Base-by-base conservation (phyloP, 352 stramenopile species). In the Phytopythium montanum region DNA sequence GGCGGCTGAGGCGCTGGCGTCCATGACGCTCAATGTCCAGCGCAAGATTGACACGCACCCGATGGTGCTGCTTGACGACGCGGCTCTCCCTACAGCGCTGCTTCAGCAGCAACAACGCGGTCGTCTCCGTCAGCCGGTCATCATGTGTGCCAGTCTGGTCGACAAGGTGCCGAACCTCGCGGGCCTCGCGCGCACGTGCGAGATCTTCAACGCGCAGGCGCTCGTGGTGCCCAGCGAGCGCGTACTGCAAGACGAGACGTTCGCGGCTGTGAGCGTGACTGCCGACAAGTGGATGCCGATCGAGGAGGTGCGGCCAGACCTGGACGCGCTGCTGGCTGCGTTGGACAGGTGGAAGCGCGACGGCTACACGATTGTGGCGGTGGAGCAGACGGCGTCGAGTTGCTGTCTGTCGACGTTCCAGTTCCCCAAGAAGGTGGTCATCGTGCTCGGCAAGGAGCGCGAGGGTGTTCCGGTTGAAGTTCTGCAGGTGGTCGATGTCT, bases 391-490 rank as follows among this genome's bases (percentile, higher is more conserved):
- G n/a, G 84, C 87, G 28, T 94, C 86, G 21, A 98, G 90, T 64
- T 72, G 89, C 45, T 96, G 85, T 52, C 72, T 98, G 4, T 79
- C 77, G 3, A 73, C 80, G 28, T 94, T 89, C 57, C 54, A 69
- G 33, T 97, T 98, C 59, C 95, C 90, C 0, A 70, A 87, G 29
- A 96, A 95, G 68, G 92, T 89, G 48, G 88, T 98, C 51, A 77
- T 99, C 25, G 79, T 99, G 9, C 68, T 99, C 46, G 97, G 97
- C 41, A 96, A 96, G 56, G 97, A 99, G 73, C 98, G 98, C 61
- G 92, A 98, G 71, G 97, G 97, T 0, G 97, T 99, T 23, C 96
- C 96, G 0, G 88, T 98, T 14, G 85, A 98, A 51, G 86, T 98
- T 39, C 76, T 99, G 10, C 87, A 98, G 59, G 73, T 92, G 34